Evolutionary conservation across 2,329 filamentous ascomycete species (phyloP).

Genomic region (Botrytis elliptica): DNA sequence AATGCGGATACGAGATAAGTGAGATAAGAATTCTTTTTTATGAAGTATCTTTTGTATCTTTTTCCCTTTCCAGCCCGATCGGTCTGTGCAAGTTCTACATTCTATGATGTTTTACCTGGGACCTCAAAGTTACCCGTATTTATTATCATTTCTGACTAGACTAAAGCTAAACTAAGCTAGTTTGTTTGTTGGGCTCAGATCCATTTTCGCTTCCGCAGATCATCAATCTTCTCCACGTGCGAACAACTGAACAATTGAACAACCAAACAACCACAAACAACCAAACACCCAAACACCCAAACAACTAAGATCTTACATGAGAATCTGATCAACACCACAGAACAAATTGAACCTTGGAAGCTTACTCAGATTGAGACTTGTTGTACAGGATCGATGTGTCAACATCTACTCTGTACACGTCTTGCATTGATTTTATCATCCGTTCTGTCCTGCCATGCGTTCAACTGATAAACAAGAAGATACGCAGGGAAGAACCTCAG

Average conservation of each 20-base stretch:
- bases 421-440: not conserved
- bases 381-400: not conserved
- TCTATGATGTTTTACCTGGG: not conserved
- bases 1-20: not conserved
- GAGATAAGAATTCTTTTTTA: not conserved
- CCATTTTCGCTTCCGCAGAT: constrained; percentile 1
- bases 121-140: not conserved
- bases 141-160: not conserved
- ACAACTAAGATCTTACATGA: not conserved
- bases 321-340: not conserved
- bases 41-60: not conserved
- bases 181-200: not conserved
- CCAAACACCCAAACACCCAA: not conserved
- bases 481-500: not conserved
- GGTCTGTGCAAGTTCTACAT: constrained; percentile 3
- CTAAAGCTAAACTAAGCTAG: not conserved
- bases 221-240: not conserved
- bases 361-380: not conserved
- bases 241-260: not conserved
- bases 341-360: not conserved
- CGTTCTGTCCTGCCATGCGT: not conserved
- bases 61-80: not conserved
- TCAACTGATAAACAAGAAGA: not conserved
- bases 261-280: not conserved
- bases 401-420: not conserved